These are phyloP conservation scores for Carallia pectinifolia DNA, from an alignment of 345 rosid species.

Conservation along the genomic window DNA sequence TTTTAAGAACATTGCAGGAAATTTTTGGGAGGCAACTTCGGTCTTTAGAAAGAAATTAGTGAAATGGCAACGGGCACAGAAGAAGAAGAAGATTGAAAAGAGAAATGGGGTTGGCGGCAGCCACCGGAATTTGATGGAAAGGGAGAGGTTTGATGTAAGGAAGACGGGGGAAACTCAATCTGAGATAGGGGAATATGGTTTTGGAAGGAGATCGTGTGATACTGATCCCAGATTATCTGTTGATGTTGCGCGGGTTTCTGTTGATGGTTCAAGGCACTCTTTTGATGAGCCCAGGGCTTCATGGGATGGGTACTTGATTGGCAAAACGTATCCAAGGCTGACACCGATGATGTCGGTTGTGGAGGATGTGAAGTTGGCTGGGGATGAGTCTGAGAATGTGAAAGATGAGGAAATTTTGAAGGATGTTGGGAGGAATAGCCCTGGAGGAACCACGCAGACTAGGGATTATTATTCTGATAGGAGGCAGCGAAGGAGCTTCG, in stretches of 20 bases:
- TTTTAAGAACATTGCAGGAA: conserved; percentile 14
- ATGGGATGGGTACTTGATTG: conserved; percentile 72
- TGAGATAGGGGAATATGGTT: conserved; percentile 41
- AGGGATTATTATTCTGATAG: conserved; percentile 30
- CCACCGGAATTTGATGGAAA: neutral
- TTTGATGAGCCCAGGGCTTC: conserved; percentile 80
- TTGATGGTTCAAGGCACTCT: conserved; percentile 44
- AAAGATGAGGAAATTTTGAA: conserved; percentile 31
- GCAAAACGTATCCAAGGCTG: conserved; percentile 46
- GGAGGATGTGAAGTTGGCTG: conserved; percentile 49
- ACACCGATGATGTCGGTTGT: conserved; percentile 46
- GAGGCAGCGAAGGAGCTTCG: conserved; percentile 30
- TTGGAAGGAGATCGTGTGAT: conserved; percentile 60
- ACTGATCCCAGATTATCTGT: conserved; percentile 42
- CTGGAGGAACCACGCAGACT: conserved; percentile 36
- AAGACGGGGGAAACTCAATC: conserved; percentile 38
- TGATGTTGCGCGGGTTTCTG: conserved; percentile 28
- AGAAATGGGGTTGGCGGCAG: neutral
- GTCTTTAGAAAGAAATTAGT: conserved; percentile 48
- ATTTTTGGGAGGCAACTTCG: conserved; percentile 52
- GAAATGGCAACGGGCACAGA: conserved; percentile 48
- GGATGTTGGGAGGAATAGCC: conserved; percentile 19
- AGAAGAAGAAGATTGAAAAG: conserved; percentile 21
- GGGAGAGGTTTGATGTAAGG: conserved; percentile 8
- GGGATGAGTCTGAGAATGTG: conserved; percentile 31